Evolutionary conservation across 768 basidiomycete species (phyloP).

Genomic region (Xanthoconium stramineum): DNA sequence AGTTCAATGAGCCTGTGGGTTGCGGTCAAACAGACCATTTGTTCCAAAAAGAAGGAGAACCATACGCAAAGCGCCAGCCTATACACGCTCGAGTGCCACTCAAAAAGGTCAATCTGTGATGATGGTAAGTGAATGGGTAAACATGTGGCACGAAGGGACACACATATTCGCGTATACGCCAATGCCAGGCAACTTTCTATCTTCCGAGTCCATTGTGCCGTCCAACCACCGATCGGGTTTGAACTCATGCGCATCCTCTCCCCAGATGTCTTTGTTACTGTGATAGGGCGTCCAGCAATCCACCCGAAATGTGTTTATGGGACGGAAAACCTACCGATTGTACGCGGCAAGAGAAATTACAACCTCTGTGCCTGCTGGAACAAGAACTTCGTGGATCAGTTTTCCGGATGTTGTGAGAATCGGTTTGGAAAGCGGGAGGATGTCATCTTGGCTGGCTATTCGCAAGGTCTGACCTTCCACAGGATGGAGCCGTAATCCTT

Average conservation of each 20-base stretch:
- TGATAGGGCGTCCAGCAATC: background rate
- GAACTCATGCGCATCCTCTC: constrained; percentile 22
- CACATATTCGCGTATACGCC: constrained; percentile 15
- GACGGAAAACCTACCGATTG: constrained; percentile 41
- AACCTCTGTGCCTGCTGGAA: constrained; percentile 49
- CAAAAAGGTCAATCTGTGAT: constrained; percentile 16
- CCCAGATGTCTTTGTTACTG: constrained; percentile 24
- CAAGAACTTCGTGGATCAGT: constrained; percentile 39
- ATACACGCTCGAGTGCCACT: constrained; percentile 18
- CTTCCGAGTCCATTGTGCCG: background rate
- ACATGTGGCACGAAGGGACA: background rate
- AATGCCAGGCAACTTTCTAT: constrained; percentile 4
- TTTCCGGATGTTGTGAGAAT: constrained; percentile 44
- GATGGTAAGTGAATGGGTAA: too few species aligned
- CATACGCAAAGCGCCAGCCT: constrained; percentile 30
- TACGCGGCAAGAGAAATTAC: constrained; percentile 51
- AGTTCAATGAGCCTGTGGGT: constrained; percentile 41
- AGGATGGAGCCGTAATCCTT: constrained; percentile 45
- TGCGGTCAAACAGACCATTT: background rate
- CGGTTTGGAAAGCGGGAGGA: constrained; percentile 59
- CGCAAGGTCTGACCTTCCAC: constrained; percentile 48
- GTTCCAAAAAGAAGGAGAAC: background rate
- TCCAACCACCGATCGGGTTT: constrained; percentile 11
- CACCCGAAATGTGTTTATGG: too few species aligned
- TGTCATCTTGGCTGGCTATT: constrained; percentile 47